A percentile compares a stretch with the other conserved stretches of the same genome.
Conservation (phyloP, 179 eudicot genomes). For the Beta lomatogona region DNA sequence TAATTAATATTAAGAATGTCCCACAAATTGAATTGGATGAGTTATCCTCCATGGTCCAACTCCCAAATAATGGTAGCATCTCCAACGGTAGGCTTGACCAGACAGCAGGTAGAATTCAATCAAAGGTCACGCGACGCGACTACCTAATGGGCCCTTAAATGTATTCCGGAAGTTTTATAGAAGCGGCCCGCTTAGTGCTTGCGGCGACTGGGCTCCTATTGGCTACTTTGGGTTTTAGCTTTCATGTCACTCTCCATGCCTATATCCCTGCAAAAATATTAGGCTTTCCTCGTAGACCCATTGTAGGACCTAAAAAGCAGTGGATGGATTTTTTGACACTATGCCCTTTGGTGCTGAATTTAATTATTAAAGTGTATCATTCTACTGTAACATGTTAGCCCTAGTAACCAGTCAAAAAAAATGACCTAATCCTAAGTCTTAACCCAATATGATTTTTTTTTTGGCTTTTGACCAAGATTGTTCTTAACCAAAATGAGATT, state of each 20-base stretch:
- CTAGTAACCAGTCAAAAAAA: too few relatives aligned
- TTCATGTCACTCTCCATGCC: slow-evolving; percentile 1
- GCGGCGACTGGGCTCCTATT: slow-evolving; percentile 11
- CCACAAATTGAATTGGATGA: neutral
- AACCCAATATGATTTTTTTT: too few relatives aligned
- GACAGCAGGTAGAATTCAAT: neutral
- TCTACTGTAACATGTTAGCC: too few relatives aligned
- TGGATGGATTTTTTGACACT: too few relatives aligned
- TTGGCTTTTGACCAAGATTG: too few relatives aligned
- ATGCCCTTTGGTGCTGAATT: too few relatives aligned
- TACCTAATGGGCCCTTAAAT: neutral
- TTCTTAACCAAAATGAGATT: too few relatives aligned
- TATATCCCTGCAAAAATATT: neutral
- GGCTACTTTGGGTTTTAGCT: neutral
- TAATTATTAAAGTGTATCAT: too few relatives aligned
- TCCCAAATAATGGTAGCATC: slow-evolving; percentile 6
- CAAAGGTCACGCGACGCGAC: neutral
- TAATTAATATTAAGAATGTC: neutral
- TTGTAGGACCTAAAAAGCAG: too few relatives aligned
- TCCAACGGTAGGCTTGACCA: slow-evolving; percentile 14
- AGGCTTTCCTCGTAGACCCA: neutral
- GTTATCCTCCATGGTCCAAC: neutral
- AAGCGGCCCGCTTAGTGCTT: neutral
- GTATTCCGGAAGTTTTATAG: neutral
- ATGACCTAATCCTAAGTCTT: too few relatives aligned